Percentiles rank a stretch among this genome's conserved stretches.
Evolutionary conservation across 1,139 yeast genomes (phyloP).

Genomic region (Yamadazyma triangularis): DNA sequence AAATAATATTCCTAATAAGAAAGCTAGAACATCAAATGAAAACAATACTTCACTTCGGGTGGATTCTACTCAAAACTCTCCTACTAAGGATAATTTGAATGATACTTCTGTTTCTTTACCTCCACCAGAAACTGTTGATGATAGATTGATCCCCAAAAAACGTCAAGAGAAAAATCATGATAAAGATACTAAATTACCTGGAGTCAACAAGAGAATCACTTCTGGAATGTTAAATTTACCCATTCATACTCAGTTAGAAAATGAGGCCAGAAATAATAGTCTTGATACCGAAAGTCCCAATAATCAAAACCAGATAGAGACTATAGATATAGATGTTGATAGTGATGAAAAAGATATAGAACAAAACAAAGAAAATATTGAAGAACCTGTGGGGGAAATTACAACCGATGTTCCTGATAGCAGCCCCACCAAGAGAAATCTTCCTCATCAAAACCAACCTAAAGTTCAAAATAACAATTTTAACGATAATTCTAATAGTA

Average conservation of each 20-base stretch:
- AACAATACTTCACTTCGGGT: not conserved
- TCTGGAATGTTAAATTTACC: conserved; percentile 59
- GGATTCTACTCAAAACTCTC: not conserved
- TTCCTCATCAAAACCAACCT: no score
- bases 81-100: conserved; percentile 4
- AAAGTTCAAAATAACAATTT: no score
- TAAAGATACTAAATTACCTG: conserved; percentile 5
- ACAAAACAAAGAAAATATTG: conserved; percentile 1
- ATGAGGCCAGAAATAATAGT: conserved; percentile 13
- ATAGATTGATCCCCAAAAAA: conserved; percentile 25
- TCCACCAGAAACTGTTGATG: conserved; percentile 26
- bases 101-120: conserved; percentile 22
- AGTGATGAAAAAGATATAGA: conserved; percentile 1
- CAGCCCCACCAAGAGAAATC: no score
- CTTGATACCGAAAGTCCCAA: conserved; percentile 3
- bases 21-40: not conserved
- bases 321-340: conserved; percentile 4
- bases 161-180: conserved; percentile 4
- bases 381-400: no score
- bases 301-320: conserved; percentile 7
- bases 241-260: conserved; percentile 19
- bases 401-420: no score
- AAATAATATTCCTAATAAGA: conserved; percentile 23
- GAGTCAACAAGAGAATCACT: conserved; percentile 40
- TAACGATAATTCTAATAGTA: not conserved